phyloP scores from a whole-genome alignment of 306 rosid genomes.

The Inga laurina region DNA sequence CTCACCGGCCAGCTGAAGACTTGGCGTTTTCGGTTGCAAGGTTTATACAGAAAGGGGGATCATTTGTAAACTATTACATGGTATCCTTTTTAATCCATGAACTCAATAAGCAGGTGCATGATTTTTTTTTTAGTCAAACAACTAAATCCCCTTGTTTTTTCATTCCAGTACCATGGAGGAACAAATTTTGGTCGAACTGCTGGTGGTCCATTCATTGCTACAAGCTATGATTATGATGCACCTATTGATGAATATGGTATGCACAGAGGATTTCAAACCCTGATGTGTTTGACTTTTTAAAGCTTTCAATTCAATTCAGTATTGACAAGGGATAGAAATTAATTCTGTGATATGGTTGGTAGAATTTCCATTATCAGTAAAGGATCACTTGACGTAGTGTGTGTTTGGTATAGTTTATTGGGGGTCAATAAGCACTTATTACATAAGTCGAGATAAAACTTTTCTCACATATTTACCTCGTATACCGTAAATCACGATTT shows the following conservation, averaged over 20 bases:
- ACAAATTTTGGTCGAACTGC: conserved; percentile 99
- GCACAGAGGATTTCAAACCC: conserved; percentile 24
- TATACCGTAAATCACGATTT: no score
- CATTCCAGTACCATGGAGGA: conserved; percentile 90
- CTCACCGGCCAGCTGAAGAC: conserved; percentile 92
- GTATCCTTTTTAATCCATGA: conserved; percentile 45
- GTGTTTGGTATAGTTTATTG: no score
- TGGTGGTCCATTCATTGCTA: conserved; percentile 98
- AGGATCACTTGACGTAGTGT: neutral
- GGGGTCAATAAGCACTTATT: no score
- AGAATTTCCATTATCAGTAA: neutral
- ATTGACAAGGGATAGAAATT: neutral
- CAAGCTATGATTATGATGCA: conserved; percentile 98
- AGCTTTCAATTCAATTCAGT: conserved; percentile 2
- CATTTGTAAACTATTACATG: conserved; percentile 94
- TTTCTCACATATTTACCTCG: no score
- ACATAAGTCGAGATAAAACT: no score
- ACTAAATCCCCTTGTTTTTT: conserved; percentile 18
- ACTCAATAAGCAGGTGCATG: neutral
- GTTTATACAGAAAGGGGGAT: conserved; percentile 93
- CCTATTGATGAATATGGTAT: conserved; percentile 97
- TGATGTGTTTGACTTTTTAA: neutral
- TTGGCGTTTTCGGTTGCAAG: conserved; percentile 91
- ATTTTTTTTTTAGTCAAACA: conserved; percentile 9
- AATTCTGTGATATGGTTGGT: neutral